A percentile compares a stretch with the other conserved stretches of the same genome.
phyloP scores from a whole-genome alignment of 2,329 filamentous ascomycete genomes.

The Pseudopithomyces maydicus region DNA sequence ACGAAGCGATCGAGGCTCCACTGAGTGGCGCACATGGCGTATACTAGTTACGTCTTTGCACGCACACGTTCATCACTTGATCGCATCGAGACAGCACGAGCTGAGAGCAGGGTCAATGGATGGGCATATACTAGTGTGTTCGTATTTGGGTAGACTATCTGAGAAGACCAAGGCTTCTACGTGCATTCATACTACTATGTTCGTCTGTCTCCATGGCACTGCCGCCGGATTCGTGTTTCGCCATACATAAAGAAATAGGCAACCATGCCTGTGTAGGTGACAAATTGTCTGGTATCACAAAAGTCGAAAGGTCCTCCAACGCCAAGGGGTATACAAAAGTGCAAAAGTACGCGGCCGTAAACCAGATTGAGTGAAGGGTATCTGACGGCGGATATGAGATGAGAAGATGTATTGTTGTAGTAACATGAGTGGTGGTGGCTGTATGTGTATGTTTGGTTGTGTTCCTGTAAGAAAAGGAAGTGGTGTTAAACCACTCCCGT shows the following conservation, averaged over 20 bases:
- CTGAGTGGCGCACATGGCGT: background rate
- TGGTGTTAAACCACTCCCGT: background rate
- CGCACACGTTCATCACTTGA: background rate
- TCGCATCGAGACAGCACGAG: background rate
- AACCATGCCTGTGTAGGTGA: conserved; percentile 38
- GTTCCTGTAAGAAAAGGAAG: background rate
- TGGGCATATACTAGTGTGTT: background rate
- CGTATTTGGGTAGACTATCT: conserved; percentile 2
- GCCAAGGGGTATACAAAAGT: conserved; percentile 31
- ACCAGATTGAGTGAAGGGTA: conserved; percentile 26
- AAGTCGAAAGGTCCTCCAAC: conserved; percentile 31
- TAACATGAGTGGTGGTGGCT: conserved; percentile 16
- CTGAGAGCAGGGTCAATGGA: background rate
- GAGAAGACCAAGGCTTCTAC: conserved; percentile 6
- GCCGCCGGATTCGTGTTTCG: background rate
- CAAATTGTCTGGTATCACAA: conserved; percentile 46
- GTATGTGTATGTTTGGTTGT: background rate
- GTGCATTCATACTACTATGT: conserved; percentile 11
- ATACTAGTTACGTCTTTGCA: background rate
- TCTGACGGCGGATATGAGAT: conserved; percentile 1
- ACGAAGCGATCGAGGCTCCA: background rate
- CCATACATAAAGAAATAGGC: conserved; percentile 13
- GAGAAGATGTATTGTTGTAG: conserved; percentile 14
- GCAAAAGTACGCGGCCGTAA: conserved; percentile 36
- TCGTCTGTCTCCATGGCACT: conserved; percentile 1